Evolutionary conservation across 129 eudicot species (phyloP).

Genomic region (Silybum marianum): DNA sequence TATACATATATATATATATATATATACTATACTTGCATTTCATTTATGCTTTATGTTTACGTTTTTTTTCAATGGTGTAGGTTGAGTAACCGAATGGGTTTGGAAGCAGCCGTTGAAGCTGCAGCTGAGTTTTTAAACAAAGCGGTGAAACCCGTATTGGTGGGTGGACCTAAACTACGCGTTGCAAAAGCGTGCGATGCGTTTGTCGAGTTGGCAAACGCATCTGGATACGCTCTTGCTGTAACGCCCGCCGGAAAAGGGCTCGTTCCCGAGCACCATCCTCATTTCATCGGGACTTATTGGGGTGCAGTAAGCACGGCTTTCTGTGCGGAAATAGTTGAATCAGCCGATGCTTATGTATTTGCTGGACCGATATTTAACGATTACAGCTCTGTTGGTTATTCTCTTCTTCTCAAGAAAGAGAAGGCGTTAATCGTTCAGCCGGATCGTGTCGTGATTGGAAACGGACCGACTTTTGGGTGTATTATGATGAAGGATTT

Average conservation of each 20-base stretch:
- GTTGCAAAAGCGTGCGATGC: slow-evolving; percentile 59
- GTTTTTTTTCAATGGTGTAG: slow-evolving; percentile 35
- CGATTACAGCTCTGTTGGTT: slow-evolving; percentile 86
- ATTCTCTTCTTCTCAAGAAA: slow-evolving; percentile 68
- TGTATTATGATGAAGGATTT: slow-evolving; percentile 74
- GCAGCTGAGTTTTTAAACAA: slow-evolving; percentile 63
- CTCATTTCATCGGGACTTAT: slow-evolving; percentile 72
- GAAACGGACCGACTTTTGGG: slow-evolving; percentile 69
- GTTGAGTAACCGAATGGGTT: slow-evolving; percentile 66
- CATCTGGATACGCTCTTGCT: slow-evolving; percentile 57
- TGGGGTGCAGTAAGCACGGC: slow-evolving; percentile 87
- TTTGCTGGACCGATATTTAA: slow-evolving; percentile 82
- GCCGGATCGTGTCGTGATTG: slow-evolving; percentile 61
- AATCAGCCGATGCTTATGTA: slow-evolving; percentile 76
- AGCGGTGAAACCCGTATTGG: slow-evolving; percentile 79
- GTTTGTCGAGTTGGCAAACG: slow-evolving; percentile 63
- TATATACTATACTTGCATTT: not conserved
- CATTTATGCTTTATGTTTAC: not conserved
- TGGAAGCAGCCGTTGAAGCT: slow-evolving; percentile 79
- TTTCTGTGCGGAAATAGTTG: slow-evolving; percentile 80
- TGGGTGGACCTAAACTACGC: slow-evolving; percentile 75
- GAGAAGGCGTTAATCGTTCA: slow-evolving; percentile 72
- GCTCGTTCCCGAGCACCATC: slow-evolving; percentile 66
- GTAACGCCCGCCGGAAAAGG: slow-evolving; percentile 73
- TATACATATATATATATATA: not conserved